Evolutionary conservation across 176 grass and related monocot genomes (phyloP), one percentile per base, ranked within the genome.

Genomic region (Rhipidocladum racemiflorum): DNA sequence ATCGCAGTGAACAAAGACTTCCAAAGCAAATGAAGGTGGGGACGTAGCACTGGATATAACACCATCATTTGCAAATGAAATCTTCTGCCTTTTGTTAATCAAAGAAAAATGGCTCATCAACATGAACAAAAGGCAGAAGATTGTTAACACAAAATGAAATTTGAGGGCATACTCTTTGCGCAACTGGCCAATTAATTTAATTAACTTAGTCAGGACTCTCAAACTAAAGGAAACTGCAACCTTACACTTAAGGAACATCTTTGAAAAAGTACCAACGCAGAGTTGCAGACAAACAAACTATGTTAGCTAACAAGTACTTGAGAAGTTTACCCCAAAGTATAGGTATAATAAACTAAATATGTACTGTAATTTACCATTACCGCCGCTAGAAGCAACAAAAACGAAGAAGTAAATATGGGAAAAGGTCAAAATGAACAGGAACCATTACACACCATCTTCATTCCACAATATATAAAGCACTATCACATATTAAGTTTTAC

Each of bases 11-110:
- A 98, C 92, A 83, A 98, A 98, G 67, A 98, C 91, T 81, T 98
- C 95, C 67, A 98, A 74, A 81, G 95, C 95, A 91, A 98, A 98
- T 55, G 95, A 98, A 72, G 95, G 92, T 72, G 95, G 95, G 16
- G 88, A 98, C 68, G 95, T 95, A 67, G 92, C 89, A 66, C 92
- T 94, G 89, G 7, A 91, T 32, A 74, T 68, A 84, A 87, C 29
- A 84, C 8, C 43, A 84, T 75, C 39, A 74, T 74, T n/a, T n/a
- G n/a, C n/a, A n/a, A n/a, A n/a, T n/a, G n/a, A n/a, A n/a, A n/a
- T n/a, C n/a, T n/a, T n/a, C n/a, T n/a, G n/a, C n/a, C n/a, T n/a
- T n/a, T n/a, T 30, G 65, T 57, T 38, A 77, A 38, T 57, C 17
- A 76, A 32, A 59, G 50, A 71, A 76, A 43, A 60, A 30, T 88